Conservation (phyloP, 2,329 filamentous ascomycete species). For the Neofusicoccum umdonicola region DNA sequence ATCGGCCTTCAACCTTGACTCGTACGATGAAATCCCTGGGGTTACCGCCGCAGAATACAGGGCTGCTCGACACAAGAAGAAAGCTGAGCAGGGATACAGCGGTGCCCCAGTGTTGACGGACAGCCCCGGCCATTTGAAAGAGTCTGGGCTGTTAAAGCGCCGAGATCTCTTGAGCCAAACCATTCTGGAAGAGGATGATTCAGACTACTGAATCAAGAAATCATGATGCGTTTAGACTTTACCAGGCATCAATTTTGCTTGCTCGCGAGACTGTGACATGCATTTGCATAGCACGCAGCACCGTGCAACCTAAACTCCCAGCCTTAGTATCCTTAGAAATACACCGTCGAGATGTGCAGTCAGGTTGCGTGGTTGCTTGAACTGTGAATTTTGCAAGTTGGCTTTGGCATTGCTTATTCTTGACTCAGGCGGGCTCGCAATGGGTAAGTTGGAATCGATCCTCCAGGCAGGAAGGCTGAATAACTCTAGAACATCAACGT, state of each 20-base stretch:
- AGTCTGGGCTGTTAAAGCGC: conserved; percentile 27
- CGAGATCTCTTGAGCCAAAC: conserved; percentile 61
- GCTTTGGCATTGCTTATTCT: too few species aligned
- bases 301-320: too few species aligned
- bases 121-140: conserved; percentile 25
- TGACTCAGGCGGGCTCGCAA: too few species aligned
- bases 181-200: conserved; percentile 71
- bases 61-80: conserved; percentile 28
- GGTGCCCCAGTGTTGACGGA: background rate
- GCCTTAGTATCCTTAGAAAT: too few species aligned
- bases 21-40: background rate
- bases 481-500: too few species aligned
- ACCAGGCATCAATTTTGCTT: background rate
- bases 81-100: conserved; percentile 1
- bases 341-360: too few species aligned
- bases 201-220: conserved; percentile 36
- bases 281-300: background rate
- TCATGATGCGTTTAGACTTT: conserved; percentile 17
- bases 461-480: too few species aligned
- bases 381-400: too few species aligned
- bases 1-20: conserved; percentile 5
- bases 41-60: conserved; percentile 32
- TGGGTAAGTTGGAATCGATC: too few species aligned
- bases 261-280: background rate
- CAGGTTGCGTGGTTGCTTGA: too few species aligned